These are phyloP conservation scores for Talinum fruticosum DNA, from an alignment of 148 eudicot species.

Conservation along the genomic window DNA sequence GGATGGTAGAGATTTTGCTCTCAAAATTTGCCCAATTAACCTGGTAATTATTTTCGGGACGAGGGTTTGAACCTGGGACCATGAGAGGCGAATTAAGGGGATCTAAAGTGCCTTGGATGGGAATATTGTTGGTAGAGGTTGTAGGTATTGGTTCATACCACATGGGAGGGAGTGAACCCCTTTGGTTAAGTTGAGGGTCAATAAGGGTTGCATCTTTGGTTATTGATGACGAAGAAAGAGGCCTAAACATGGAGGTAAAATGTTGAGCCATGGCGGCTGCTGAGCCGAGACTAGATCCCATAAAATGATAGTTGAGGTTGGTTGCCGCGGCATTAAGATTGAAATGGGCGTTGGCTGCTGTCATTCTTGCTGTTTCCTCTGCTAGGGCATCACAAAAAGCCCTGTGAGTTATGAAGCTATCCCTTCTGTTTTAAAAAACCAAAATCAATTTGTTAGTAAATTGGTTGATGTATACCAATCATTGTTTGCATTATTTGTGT, in stretches of 20 bases:
- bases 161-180: conserved; percentile 19
- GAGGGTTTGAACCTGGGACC: conserved; percentile 22
- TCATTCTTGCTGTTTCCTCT: conserved; percentile 84
- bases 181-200: conserved; percentile 23
- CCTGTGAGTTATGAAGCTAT: conserved; percentile 90
- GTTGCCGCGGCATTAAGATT: conserved; percentile 26
- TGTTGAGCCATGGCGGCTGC: conserved; percentile 43
- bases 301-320: conserved; percentile 50
- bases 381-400: conserved; percentile 96
- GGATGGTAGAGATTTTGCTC: conserved; percentile 9
- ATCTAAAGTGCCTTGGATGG: conserved; percentile 15
- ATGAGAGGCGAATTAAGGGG: conserved; percentile 14
- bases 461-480: background rate
- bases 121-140: conserved; percentile 17
- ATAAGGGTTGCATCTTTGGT: conserved; percentile 25
- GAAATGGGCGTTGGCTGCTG: conserved; percentile 48
- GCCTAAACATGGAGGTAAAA: conserved; percentile 59
- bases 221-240: conserved; percentile 26
- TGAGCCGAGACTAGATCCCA: conserved; percentile 39
- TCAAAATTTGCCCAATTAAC: conserved; percentile 28
- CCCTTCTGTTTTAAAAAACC: conserved; percentile 53
- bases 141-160: conserved; percentile 21
- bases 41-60: conserved; percentile 12
- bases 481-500: too few relatives aligned
- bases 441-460: background rate